Evolutionary conservation across 2,329 filamentous ascomycete genomes (phyloP).

Genomic region (Chaetomium sp.): DNA sequence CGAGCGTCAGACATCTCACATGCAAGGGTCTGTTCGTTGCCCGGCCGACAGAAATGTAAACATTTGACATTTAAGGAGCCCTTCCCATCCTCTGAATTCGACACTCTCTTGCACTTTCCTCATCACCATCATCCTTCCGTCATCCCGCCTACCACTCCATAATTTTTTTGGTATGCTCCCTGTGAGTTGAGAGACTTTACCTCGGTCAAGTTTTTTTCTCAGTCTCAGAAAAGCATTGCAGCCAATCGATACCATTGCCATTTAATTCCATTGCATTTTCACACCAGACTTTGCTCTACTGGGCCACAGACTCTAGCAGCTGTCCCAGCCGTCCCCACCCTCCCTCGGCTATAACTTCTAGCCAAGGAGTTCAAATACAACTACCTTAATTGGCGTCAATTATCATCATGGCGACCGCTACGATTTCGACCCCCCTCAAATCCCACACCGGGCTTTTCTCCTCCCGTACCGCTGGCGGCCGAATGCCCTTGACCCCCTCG

Average conservation of each 20-base stretch:
- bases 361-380: too few relatives aligned
- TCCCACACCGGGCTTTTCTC: slow-evolving; percentile 91
- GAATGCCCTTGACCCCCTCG: slow-evolving; percentile 90
- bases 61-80: slow-evolving; percentile 15
- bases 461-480: slow-evolving; percentile 85
- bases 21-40: slow-evolving; percentile 6
- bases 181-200: too few relatives aligned
- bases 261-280: too few relatives aligned
- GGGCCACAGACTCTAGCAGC: neutral
- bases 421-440: slow-evolving; percentile 87
- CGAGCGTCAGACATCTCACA: neutral
- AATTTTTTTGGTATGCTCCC: too few relatives aligned
- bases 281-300: neutral
- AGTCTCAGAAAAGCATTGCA: too few relatives aligned
- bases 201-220: too few relatives aligned
- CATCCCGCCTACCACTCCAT: neutral
- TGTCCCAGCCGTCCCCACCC: neutral
- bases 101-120: slow-evolving; percentile 6
- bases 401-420: slow-evolving; percentile 67
- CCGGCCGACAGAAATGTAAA: slow-evolving; percentile 23
- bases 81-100: neutral
- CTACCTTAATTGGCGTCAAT: slow-evolving; percentile 9
- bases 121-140: slow-evolving; percentile 20
- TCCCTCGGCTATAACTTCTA: too few relatives aligned
- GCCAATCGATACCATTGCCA: too few relatives aligned